Conservation (phyloP, 306 rosid species). For the Casuarina cunninghamiana region DNA sequence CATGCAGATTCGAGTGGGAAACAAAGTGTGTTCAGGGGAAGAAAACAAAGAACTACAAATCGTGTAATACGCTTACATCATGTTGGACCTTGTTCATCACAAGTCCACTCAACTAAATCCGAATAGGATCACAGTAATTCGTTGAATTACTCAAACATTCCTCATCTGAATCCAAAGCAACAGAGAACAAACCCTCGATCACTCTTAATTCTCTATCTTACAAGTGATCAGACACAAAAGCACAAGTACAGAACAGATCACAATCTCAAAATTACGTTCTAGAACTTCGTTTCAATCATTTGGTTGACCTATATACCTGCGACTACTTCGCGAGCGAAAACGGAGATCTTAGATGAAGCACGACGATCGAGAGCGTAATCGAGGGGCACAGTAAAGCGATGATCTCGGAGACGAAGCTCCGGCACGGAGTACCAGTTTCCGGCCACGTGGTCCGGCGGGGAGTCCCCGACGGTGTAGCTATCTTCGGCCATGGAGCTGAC, state of each 20-base stretch:
- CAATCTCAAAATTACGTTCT: constrained; percentile 5
- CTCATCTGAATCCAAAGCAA: too few species aligned
- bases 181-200: not conserved
- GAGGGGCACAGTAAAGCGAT: constrained; percentile 70
- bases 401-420: constrained; percentile 83
- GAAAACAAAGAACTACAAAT: not conserved
- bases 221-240: not conserved
- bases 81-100: not conserved
- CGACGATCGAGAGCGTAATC: constrained; percentile 47
- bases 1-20: not conserved
- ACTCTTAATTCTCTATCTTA: not conserved
- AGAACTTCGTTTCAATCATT: not conserved
- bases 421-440: constrained; percentile 83
- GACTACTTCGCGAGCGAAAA: constrained; percentile 94
- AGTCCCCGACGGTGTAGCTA: not conserved
- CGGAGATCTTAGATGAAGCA: constrained; percentile 57
- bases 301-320: constrained; percentile 45
- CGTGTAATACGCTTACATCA: not conserved
- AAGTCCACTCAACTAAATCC: not conserved
- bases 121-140: not conserved
- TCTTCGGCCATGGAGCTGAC: constrained; percentile 36
- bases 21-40: not conserved
- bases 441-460: constrained; percentile 53
- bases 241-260: not conserved
- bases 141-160: not conserved